Conservation (phyloP, 768 basidiomycete genomes). For the Pulveroboletus sp. region DNA sequence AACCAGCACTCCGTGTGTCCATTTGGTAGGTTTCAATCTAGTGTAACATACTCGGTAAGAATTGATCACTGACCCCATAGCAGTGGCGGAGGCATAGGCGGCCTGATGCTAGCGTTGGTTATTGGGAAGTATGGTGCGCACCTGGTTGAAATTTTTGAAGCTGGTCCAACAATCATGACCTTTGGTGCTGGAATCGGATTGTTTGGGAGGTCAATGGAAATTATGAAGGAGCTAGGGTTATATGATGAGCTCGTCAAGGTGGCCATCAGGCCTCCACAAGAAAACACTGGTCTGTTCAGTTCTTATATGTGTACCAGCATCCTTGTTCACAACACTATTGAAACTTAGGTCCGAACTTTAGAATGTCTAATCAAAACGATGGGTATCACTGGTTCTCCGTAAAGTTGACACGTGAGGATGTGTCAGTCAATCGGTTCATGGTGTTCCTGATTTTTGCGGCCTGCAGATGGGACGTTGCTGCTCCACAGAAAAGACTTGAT, state of each 20-base stretch:
- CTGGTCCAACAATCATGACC: constrained; percentile 35
- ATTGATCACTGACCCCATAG: neutral
- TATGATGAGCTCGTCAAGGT: constrained; percentile 29
- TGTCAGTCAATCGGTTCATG: neutral
- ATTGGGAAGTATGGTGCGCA: constrained; percentile 23
- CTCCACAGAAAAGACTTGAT: constrained; percentile 39
- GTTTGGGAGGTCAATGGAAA: constrained; percentile 43
- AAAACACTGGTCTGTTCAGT: constrained; percentile 16
- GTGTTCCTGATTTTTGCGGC: neutral
- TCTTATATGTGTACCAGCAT: neutral
- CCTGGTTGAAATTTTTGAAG: constrained; percentile 41
- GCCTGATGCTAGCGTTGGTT: constrained; percentile 31
- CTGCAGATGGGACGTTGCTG: constrained; percentile 24
- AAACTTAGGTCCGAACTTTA: constrained; percentile 21
- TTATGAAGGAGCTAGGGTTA: constrained; percentile 37
- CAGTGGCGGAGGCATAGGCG: constrained; percentile 39
- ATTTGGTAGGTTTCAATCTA: constrained; percentile 11
- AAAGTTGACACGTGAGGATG: constrained; percentile 20
- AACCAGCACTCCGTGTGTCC: constrained; percentile 10
- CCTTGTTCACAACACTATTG: neutral
- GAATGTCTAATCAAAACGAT: constrained; percentile 33
- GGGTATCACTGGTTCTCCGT: constrained; percentile 28
- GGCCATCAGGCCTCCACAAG: constrained; percentile 12
- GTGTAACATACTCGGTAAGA: no score
- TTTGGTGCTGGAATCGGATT: constrained; percentile 44